A percentile compares a stretch with the other conserved stretches of the same genome.
phyloP scores from a whole-genome alignment of 768 basidiomycete species.

The Tricholoma sp. region DNA sequence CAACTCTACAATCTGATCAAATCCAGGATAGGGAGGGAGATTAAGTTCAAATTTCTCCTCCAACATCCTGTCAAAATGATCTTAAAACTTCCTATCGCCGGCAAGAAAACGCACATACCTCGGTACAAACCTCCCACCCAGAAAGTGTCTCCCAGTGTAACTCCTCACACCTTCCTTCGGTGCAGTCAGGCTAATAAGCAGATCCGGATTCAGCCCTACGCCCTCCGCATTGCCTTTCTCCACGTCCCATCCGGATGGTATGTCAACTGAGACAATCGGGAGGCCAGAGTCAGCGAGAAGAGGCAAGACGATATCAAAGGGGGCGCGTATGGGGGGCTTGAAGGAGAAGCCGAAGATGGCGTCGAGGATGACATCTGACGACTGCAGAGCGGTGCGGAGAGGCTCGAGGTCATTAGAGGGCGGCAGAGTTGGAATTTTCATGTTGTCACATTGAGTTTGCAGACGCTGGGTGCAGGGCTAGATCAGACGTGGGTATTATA shows the following conservation, averaged over 20 bases:
- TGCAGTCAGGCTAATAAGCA: conserved; percentile 87
- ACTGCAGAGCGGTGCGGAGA: conserved; percentile 45
- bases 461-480: conserved; percentile 48
- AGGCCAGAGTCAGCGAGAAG: conserved; percentile 57
- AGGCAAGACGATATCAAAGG: conserved; percentile 75
- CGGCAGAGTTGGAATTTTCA: conserved; percentile 71
- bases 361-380: conserved; percentile 83
- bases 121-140: conserved; percentile 91
- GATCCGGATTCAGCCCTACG: conserved; percentile 64
- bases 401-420: conserved; percentile 40
- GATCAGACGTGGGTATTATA: not conserved
- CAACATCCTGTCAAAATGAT: conserved; percentile 43
- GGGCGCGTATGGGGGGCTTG: conserved; percentile 80
- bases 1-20: conserved; percentile 77
- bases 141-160: conserved; percentile 82
- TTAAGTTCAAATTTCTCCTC: conserved; percentile 74
- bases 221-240: conserved; percentile 62
- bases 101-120: conserved; percentile 45
- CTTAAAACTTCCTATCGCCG: not conserved
- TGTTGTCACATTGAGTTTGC: conserved; percentile 82
- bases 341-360: conserved; percentile 99
- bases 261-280: conserved; percentile 92
- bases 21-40: conserved; percentile 75
- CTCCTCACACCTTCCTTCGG: conserved; percentile 82
- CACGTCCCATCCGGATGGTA: conserved; percentile 96